Evolutionary conservation across 2,329 filamentous ascomycete species (phyloP).

Genomic region (Calonectria pteridis): DNA sequence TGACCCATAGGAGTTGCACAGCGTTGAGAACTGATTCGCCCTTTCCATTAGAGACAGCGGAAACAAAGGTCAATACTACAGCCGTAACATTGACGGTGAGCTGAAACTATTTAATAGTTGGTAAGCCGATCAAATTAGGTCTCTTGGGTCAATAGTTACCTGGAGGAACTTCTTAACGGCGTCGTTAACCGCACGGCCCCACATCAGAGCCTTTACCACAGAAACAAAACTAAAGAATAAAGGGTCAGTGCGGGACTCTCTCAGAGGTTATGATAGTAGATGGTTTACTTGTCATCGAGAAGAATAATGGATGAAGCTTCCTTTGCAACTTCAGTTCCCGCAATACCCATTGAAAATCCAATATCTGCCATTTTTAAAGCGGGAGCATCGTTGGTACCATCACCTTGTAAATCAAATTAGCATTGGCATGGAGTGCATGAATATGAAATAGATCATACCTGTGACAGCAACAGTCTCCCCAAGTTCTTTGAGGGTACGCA

Average conservation of each 20-base stretch:
- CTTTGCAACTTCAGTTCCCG: conserved; percentile 73
- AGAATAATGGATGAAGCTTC: conserved; percentile 73
- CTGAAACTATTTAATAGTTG: conserved; percentile 60
- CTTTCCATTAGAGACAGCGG: conserved; percentile 64
- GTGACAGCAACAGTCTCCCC: conserved; percentile 71
- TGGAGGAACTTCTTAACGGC: conserved; percentile 75
- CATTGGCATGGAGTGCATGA: neutral
- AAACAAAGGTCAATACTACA: conserved; percentile 69
- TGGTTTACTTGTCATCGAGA: conserved; percentile 67
- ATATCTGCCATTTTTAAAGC: conserved; percentile 72
- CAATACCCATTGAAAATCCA: conserved; percentile 75
- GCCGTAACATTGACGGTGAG: conserved; percentile 75
- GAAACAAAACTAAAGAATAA: conserved; percentile 58
- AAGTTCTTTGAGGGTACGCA: conserved; percentile 71
- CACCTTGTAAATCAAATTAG: conserved; percentile 48
- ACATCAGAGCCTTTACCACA: conserved; percentile 71
- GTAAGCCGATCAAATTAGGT: neutral
- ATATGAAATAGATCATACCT: conserved; percentile 38
- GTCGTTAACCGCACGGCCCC: conserved; percentile 74
- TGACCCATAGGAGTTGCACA: conserved; percentile 73
- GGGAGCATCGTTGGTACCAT: conserved; percentile 73
- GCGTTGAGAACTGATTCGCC: conserved; percentile 68
- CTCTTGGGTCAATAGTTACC: conserved; percentile 40
- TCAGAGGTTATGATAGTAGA: neutral
- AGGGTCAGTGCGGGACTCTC: conserved; percentile 19